Evolutionary conservation across 2,329 filamentous ascomycete species (phyloP).

Genomic region (Paecilomyces variotii): DNA sequence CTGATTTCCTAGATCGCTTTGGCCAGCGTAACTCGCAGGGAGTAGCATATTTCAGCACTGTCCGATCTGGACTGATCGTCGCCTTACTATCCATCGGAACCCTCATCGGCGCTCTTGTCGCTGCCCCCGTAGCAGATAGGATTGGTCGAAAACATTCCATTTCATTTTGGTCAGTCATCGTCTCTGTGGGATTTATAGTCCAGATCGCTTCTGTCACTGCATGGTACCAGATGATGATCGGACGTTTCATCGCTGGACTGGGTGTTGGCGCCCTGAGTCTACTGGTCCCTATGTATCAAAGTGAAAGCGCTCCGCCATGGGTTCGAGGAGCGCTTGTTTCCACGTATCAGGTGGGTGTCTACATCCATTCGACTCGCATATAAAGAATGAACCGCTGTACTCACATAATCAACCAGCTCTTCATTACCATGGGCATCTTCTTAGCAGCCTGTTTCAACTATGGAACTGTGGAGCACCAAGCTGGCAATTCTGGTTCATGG

Average conservation of each 20-base stretch:
- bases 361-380: neutral
- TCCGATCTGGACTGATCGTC: neutral
- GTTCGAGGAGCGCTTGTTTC: slow-evolving; percentile 40
- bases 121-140: slow-evolving; percentile 38
- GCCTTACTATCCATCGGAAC: slow-evolving; percentile 26
- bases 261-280: slow-evolving; percentile 41
- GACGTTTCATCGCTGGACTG: slow-evolving; percentile 40
- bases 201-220: slow-evolving; percentile 35
- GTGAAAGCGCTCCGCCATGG: slow-evolving; percentile 39
- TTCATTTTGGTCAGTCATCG: slow-evolving; percentile 36
- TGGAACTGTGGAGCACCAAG: slow-evolving; percentile 30
- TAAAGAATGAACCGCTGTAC: neutral
- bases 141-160: slow-evolving; percentile 40
- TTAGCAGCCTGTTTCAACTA: slow-evolving; percentile 43
- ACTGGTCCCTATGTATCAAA: slow-evolving; percentile 42
- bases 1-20: neutral
- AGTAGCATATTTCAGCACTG: neutral
- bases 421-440: slow-evolving; percentile 43
- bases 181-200: slow-evolving; percentile 39
- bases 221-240: slow-evolving; percentile 40
- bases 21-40: neutral
- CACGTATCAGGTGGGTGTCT: slow-evolving; percentile 12
- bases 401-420: slow-evolving; percentile 26
- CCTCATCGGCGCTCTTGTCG: slow-evolving; percentile 34
- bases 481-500: slow-evolving; percentile 38